Evolutionary conservation across 2,329 filamentous ascomycete genomes (phyloP).

Genomic region (Venturia asperata): DNA sequence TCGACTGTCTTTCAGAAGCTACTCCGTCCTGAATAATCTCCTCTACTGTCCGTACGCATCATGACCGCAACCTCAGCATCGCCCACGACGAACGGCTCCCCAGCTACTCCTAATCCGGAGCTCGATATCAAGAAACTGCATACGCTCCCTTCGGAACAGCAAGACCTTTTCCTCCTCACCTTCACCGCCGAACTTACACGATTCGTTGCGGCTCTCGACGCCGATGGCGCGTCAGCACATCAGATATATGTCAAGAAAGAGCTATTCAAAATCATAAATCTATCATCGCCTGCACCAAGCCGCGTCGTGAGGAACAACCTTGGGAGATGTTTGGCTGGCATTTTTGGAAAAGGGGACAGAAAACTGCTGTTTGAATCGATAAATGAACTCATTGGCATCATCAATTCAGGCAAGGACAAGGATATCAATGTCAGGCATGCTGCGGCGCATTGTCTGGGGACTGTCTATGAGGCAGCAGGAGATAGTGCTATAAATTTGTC

Average conservation of each 20-base stretch:
- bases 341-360: slow-evolving; percentile 78
- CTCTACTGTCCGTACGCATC: background rate
- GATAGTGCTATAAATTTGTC: slow-evolving; percentile 86
- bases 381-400: slow-evolving; percentile 71
- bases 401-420: slow-evolving; percentile 71
- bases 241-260: slow-evolving; percentile 91
- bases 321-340: slow-evolving; percentile 72
- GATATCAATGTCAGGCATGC: slow-evolving; percentile 79
- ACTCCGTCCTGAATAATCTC: background rate
- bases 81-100: slow-evolving; percentile 14
- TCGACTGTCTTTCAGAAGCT: background rate
- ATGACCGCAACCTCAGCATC: slow-evolving; percentile 11
- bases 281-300: slow-evolving; percentile 72
- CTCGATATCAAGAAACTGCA: slow-evolving; percentile 88
- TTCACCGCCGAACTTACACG: slow-evolving; percentile 77
- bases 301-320: slow-evolving; percentile 86
- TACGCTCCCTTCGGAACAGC: slow-evolving; percentile 83
- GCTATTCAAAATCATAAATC: slow-evolving; percentile 83
- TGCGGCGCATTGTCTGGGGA: slow-evolving; percentile 76
- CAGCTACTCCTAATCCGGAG: slow-evolving; percentile 54
- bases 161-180: slow-evolving; percentile 86
- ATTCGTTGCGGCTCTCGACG: slow-evolving; percentile 66
- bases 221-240: slow-evolving; percentile 77
- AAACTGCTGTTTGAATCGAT: slow-evolving; percentile 92
- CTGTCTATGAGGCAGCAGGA: slow-evolving; percentile 84